Base-by-base conservation (phyloP, 805 yeast species). In the Helenozyma baotianmanensis region DNA sequence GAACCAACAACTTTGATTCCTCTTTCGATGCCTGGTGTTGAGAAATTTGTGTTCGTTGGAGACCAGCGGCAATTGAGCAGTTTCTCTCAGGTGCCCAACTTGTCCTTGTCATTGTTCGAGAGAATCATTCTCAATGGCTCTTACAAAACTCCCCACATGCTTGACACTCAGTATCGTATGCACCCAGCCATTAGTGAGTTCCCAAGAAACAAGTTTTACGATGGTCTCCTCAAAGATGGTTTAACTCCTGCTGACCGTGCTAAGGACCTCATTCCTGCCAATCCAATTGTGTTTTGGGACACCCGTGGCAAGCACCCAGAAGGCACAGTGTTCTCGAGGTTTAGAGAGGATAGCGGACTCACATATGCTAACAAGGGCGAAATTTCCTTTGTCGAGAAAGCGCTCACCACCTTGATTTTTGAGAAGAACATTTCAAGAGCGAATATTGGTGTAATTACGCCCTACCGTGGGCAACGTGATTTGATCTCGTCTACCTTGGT, bases 391-490 rank as follows among this genome's bases (percentile, higher is more conserved):
- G 66, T 81, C 8, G 47, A 70, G n/a, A 61, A 71, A 36, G 58
- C 72, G 0, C 46, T 82, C 27, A 71, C 66, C 28, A 62, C 60
- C 15, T 59, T 81, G 42, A 68, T 80, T 13, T 61, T 68, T 38
- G 80, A 76, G 21, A 77, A 79, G 47, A 64, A 67, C 10, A 69
- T 80, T 17, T 43, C 58, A 7, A 63, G 68, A 25, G 54, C 62
- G 2, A 69, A 75, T 23, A 80, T 81, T 33, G 83, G 86, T 42
- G 38, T 40, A 10, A 77, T 82, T 36, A 82, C 88, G 0, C 86
- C 87, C n/a, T 82, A 82, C 51, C 71, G 84, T 26, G 86, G 85
- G 0, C 89, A 82, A 48, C 62, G 88, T 44, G 85, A 80, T 48
- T 51, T 76, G 36, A 57, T 82, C 12, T 76, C 87, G 0, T 56